Evolutionary conservation across 2,329 filamentous ascomycete species (phyloP).

Genomic region (Ophiostoma australiae): DNA sequence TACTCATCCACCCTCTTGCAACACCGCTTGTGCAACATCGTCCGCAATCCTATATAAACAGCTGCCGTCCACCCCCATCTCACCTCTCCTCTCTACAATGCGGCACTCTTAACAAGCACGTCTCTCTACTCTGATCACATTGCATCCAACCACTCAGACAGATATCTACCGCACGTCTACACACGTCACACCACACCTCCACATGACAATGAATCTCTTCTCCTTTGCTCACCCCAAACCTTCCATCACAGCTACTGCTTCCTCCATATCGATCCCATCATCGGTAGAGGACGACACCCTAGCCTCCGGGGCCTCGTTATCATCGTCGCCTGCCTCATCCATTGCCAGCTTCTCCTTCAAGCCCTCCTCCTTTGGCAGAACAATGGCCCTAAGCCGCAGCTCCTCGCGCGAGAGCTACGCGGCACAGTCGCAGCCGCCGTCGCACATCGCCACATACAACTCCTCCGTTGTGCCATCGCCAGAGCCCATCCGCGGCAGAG

Average conservation of each 20-base stretch:
- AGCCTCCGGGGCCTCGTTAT: conserved; percentile 6
- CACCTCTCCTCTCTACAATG: conserved; percentile 23
- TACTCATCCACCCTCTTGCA: too few relatives aligned
- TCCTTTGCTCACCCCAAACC: conserved; percentile 10
- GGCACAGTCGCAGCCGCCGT: too few relatives aligned
- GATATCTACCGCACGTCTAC: background rate
- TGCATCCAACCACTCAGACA: background rate
- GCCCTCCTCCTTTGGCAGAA: conserved; percentile 13
- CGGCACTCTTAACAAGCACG: conserved; percentile 18
- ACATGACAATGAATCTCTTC: conserved; percentile 20
- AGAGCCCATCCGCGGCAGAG: conserved; percentile 54
- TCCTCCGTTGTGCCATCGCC: conserved; percentile 57
- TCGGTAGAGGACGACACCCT: conserved; percentile 18
- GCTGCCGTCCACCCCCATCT: conserved; percentile 7
- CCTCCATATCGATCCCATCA: conserved; percentile 17
- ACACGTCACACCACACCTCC: background rate
- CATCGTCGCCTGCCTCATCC: conserved; percentile 20
- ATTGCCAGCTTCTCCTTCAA: conserved; percentile 14
- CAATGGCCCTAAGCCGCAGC: conserved; percentile 22
- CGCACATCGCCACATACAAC: too few relatives aligned
- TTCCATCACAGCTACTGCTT: conserved; percentile 12
- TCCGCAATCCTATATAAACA: conserved; percentile 12
- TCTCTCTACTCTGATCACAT: conserved; percentile 17
- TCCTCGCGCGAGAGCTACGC: conserved; percentile 16
- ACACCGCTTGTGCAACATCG: conserved; percentile 9